phyloP scores from a whole-genome alignment of 768 basidiomycete species.

The Plicaturopsis crispa region DNA sequence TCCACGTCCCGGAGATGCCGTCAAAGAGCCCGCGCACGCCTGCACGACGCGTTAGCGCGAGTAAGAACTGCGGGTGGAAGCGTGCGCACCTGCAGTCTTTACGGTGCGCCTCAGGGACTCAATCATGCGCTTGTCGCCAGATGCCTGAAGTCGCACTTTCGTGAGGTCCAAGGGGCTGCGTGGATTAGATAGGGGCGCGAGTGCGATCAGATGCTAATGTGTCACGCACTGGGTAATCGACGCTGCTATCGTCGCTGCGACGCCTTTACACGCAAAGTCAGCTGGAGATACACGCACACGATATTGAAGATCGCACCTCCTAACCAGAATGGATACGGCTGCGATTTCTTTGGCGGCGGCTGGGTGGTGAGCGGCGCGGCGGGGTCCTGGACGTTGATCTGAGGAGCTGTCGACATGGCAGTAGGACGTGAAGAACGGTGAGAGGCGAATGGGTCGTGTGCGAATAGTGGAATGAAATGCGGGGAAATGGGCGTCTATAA shows the following conservation, averaged over 20 bases:
- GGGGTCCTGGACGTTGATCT: no score
- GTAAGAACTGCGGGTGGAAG: neutral
- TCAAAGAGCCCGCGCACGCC: conserved; percentile 72
- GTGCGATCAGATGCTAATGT: neutral
- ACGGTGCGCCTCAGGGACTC: conserved; percentile 77
- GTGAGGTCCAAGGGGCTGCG: conserved; percentile 80
- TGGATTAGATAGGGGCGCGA: neutral
- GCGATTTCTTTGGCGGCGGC: conserved; percentile 12
- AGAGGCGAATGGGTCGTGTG: no score
- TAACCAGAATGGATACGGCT: conserved; percentile 82
- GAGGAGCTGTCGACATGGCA: no score
- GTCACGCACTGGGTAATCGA: conserved; percentile 71
- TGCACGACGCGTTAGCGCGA: conserved; percentile 9
- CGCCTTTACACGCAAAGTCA: conserved; percentile 25
- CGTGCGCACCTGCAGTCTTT: conserved; percentile 56
- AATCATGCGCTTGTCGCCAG: conserved; percentile 89
- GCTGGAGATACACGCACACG: neutral
- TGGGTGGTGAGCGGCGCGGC: no score
- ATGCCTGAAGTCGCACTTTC: conserved; percentile 87
- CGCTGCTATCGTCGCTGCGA: conserved; percentile 85
- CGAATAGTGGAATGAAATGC: no score
- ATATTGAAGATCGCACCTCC: conserved; percentile 43
- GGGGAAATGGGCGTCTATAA: no score
- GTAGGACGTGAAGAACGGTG: no score
- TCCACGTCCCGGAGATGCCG: conserved; percentile 82